Conservation (phyloP, 768 basidiomycete genomes). For the Cystofilobasidium macerans region DNA sequence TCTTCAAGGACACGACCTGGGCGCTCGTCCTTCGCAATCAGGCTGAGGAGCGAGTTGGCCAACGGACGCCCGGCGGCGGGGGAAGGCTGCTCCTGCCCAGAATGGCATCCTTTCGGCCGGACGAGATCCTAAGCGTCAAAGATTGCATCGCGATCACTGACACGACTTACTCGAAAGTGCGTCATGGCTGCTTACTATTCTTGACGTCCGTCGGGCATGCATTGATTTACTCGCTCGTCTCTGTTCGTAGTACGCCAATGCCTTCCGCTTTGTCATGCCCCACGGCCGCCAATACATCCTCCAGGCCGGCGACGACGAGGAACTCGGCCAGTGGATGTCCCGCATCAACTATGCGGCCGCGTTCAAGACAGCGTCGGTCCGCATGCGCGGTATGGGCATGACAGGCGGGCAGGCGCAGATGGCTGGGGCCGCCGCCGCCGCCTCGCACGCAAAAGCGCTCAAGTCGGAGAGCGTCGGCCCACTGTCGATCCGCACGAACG, state of each 20-base stretch:
- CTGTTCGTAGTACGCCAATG: slow-evolving; percentile 49
- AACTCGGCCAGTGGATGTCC: slow-evolving; percentile 82
- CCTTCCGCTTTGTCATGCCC: slow-evolving; percentile 64
- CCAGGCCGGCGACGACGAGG: slow-evolving; percentile 55
- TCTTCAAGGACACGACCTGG: slow-evolving; percentile 45
- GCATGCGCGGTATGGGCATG: slow-evolving; percentile 65
- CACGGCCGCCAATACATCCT: slow-evolving; percentile 73
- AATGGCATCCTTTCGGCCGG: slow-evolving; percentile 50
- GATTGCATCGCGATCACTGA: slow-evolving; percentile 73
- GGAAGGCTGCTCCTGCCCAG: slow-evolving; percentile 33
- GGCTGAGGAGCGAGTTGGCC: slow-evolving; percentile 17
- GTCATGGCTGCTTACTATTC: slow-evolving; percentile 24
- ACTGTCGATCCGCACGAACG: background rate
- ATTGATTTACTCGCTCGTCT: no score
- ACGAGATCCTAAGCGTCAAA: slow-evolving; percentile 70
- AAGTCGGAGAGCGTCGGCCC: slow-evolving; percentile 8
- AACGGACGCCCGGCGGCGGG: background rate
- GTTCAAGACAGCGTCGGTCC: slow-evolving; percentile 73
- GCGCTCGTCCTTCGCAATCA: slow-evolving; percentile 27
- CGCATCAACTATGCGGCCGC: slow-evolving; percentile 87
- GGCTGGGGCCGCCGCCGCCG: slow-evolving; percentile 74
- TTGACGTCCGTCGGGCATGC: no score
- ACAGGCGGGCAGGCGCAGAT: slow-evolving; percentile 59
- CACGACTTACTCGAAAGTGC: slow-evolving; percentile 61
- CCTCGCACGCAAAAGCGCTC: slow-evolving; percentile 56